Conservation (phyloP, 306 rosid species). For the Prinsepia uniflora region DNA sequence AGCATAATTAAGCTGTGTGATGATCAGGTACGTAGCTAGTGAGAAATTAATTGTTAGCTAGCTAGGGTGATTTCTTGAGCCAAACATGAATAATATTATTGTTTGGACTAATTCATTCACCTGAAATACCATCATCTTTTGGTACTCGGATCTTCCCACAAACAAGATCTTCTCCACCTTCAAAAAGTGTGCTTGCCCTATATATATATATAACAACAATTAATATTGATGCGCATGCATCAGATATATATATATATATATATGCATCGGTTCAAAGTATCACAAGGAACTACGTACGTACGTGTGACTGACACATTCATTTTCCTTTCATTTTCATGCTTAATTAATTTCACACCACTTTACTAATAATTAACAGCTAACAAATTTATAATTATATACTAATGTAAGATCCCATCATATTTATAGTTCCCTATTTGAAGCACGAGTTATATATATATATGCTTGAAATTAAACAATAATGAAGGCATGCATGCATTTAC, state of each 20-base stretch:
- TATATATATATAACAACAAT: neutral
- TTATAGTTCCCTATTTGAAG: neutral
- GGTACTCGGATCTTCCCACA: constrained; percentile 55
- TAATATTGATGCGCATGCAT: too few species aligned
- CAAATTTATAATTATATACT: neutral
- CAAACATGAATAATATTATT: too few species aligned
- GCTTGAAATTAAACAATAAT: neutral
- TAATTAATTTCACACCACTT: neutral
- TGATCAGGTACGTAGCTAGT: too few species aligned
- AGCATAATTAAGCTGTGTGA: too few species aligned
- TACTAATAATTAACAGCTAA: neutral
- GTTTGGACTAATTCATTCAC: constrained; percentile 13
- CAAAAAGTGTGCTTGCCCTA: constrained; percentile 64
- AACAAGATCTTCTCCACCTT: constrained; percentile 54
- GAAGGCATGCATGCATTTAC: neutral
- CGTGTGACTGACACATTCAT: neutral
- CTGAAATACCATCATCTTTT: constrained; percentile 61
- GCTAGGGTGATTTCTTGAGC: too few species aligned
- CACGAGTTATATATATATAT: too few species aligned
- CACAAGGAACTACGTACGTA: too few species aligned
- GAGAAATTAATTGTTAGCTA: too few species aligned
- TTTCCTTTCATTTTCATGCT: neutral
- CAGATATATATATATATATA: too few species aligned
- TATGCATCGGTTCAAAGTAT: too few species aligned
- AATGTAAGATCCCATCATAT: neutral